phyloP scores from a whole-genome alignment of 352 stramenopile genomes.

The Phytophthora kernoviae region DNA sequence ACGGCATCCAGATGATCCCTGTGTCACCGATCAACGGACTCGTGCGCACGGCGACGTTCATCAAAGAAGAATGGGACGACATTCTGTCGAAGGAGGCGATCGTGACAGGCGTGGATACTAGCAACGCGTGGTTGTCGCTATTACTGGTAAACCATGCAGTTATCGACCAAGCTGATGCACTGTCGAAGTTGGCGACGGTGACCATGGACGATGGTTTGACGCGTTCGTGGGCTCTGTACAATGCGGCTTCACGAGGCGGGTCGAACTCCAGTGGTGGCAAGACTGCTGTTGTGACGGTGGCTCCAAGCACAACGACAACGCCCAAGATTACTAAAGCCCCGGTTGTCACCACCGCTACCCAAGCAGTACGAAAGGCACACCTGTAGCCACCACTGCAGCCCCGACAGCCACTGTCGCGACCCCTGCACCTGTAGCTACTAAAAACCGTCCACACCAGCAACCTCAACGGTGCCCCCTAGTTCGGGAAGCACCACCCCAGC shows the following conservation, averaged over 20 bases:
- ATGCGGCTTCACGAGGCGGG: conserved; percentile 19
- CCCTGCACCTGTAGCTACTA: not conserved
- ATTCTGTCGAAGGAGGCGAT: conserved; percentile 72
- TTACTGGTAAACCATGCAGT: conserved; percentile 58
- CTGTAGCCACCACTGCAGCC: conserved; percentile 7
- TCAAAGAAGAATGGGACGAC: conserved; percentile 80
- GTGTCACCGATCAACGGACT: conserved; percentile 78
- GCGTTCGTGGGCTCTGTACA: conserved; percentile 7
- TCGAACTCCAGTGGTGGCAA: conserved; percentile 20
- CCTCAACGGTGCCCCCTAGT: conserved; percentile 6
- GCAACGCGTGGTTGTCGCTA: conserved; percentile 57
- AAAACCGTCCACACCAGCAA: conserved; percentile 8
- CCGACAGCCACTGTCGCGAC: conserved; percentile 4
- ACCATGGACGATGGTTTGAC: conserved; percentile 43
- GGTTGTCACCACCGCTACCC: conserved; percentile 4
- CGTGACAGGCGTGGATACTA: conserved; percentile 46
- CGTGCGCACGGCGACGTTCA: conserved; percentile 62
- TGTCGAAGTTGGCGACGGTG: conserved; percentile 17
- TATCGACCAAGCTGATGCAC: conserved; percentile 43
- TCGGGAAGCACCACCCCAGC: not conserved
- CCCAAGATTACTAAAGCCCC: conserved; percentile 6
- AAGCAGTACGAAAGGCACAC: not conserved
- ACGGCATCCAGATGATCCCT: conserved; percentile 84
- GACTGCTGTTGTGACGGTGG: conserved; percentile 13
- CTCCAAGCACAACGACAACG: conserved; percentile 16